phyloP scores from a whole-genome alignment of 2,329 filamentous ascomycete species.

The Pseudomassariella vexata region DNA sequence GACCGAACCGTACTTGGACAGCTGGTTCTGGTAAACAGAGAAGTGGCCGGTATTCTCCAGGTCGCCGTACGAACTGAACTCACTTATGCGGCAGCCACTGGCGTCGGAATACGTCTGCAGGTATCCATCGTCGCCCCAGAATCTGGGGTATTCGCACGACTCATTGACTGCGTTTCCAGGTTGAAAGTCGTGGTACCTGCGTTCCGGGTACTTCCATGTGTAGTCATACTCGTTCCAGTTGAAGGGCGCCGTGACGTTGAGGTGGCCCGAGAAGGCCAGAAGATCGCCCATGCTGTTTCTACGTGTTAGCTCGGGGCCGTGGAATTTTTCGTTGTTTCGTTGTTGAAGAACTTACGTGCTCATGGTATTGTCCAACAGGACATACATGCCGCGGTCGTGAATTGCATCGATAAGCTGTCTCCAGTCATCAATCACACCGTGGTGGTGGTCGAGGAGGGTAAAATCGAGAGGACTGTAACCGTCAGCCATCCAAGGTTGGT shows the following conservation, averaged over 20 bases:
- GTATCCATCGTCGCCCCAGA: neutral
- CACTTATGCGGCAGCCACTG: neutral
- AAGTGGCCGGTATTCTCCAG: neutral
- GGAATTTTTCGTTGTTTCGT: too few relatives aligned
- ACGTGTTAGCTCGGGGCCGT: too few relatives aligned
- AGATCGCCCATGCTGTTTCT: slow-evolving; percentile 1
- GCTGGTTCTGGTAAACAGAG: neutral
- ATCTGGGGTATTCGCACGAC: neutral
- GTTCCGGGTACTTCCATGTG: neutral
- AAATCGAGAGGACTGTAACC: slow-evolving; percentile 1
- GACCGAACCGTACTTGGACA: neutral
- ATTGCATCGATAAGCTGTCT: slow-evolving; percentile 1
- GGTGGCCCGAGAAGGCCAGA: neutral
- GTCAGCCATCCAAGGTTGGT: slow-evolving; percentile 1
- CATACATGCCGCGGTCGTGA: neutral
- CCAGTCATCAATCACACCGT: slow-evolving; percentile 1
- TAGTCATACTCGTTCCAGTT: slow-evolving; percentile 1
- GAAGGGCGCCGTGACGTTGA: neutral
- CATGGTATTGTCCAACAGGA: neutral
- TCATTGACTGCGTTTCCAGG: slow-evolving; percentile 1
- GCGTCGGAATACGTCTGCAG: neutral
- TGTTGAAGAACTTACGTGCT: too few relatives aligned
- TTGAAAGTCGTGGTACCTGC: neutral
- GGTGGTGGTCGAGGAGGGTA: neutral
- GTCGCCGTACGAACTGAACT: neutral